Evolutionary conservation across 2,329 filamentous ascomycete genomes (phyloP), one percentile per base, ranked within the genome.

Genomic region (Aspergillus alliaceus): DNA sequence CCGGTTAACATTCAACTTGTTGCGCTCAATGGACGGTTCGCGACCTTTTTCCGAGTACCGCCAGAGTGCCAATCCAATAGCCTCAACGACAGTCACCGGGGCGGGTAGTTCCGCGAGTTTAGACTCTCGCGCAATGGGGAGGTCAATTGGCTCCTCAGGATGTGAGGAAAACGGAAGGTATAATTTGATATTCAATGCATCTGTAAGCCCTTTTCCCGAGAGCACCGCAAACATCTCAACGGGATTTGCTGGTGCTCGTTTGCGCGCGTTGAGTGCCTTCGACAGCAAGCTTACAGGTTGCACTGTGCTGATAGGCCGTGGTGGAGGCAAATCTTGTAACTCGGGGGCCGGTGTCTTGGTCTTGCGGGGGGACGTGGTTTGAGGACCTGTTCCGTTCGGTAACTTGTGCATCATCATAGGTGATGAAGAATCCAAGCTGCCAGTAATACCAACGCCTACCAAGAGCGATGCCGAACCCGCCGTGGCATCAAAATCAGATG

Each of bases 31-130:
- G 1, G 78, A 61, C 8, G 85, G 85, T 56, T 85, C 77, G 11
- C 81, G 72, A 6, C 78, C 77, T 62, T 87, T 84, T 65, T 87
- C 84, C 15, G 79, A 77, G 63, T 87, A 88, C 53, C 81, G 77
- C 79, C 82, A 88, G n/a, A 88, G 71, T 7, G 81, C 80, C 54
- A 87, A 76, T 3, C 86, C 86, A 62, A 88, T 88, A 2, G 86
- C 81, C 65, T 88, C 85, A 1, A 80, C 80, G 5, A 88, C 86
- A 5, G 79, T 85, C 20, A 85, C 80, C 2, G 77, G 78, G 4
- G 73, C 70, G 31, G 73, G 70, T 40, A 76, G 74, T 9, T 76
- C 73, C 24, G 79, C 75, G 37, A 85, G 82, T 59, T 84, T 84
- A 8, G 82, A 81, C 39, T 79, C 79, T 48, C 82, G 79, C 24